Evolutionary conservation across 441 rosid species (phyloP).

Genomic region (Breynia disticha): DNA sequence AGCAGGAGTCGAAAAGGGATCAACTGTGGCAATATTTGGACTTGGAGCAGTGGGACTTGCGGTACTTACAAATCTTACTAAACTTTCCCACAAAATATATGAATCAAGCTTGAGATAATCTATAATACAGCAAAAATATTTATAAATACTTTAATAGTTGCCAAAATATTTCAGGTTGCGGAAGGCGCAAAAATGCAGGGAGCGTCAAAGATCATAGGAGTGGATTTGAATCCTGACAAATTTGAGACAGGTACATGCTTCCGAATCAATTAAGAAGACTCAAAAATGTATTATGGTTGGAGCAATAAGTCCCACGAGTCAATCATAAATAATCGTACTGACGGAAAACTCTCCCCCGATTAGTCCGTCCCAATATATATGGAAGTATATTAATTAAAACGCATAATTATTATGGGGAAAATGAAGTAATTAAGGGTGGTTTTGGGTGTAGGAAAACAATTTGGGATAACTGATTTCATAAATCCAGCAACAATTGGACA

Average conservation of each 20-base stretch:
- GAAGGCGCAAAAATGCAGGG: constrained; percentile 37
- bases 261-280: not conserved
- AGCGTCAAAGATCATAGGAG: constrained; percentile 47
- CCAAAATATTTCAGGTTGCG: constrained; percentile 28
- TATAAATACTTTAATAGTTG: no score
- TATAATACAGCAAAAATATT: no score
- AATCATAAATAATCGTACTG: no score
- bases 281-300: no score
- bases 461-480: constrained; percentile 57
- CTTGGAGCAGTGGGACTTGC: constrained; percentile 45
- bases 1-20: constrained; percentile 32
- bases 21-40: constrained; percentile 42
- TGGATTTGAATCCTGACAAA: constrained; percentile 43
- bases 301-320: no score
- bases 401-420: not conserved
- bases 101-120: no score
- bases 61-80: constrained; percentile 13
- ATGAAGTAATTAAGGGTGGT: not conserved
- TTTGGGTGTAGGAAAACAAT: constrained; percentile 33
- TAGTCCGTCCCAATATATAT: no score
- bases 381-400: no score
- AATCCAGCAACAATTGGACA: constrained; percentile 42
- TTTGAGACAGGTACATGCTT: constrained; percentile 25
- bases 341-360: no score
- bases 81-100: no score